These are phyloP conservation scores for Xylaria digitata DNA, from an alignment of 2,329 filamentous ascomycete genomes.

Conservation along the genomic window DNA sequence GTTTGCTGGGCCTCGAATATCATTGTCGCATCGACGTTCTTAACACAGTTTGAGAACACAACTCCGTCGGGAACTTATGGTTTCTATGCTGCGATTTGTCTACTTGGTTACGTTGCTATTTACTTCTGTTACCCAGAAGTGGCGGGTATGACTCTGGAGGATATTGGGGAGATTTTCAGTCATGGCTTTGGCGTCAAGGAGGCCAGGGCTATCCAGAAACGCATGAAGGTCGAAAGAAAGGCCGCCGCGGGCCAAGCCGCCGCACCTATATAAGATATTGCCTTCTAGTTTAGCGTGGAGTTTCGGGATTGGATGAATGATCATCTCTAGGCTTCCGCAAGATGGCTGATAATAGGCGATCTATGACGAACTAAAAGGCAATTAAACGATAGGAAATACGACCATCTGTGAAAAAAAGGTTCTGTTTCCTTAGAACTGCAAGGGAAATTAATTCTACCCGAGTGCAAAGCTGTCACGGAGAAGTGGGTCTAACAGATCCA, in stretches of 20 bases:
- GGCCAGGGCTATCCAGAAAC: conserved; percentile 15
- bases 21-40: conserved; percentile 59
- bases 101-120: conserved; percentile 58
- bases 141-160: conserved; percentile 62
- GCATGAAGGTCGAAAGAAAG: conserved; percentile 7
- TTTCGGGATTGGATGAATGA: neutral
- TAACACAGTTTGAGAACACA: conserved; percentile 58
- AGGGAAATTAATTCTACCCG: too few species aligned
- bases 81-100: conserved; percentile 60
- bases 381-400: too few species aligned
- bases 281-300: neutral
- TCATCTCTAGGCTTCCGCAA: neutral
- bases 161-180: conserved; percentile 36
- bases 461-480: too few species aligned
- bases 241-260: neutral
- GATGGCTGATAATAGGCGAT: too few species aligned
- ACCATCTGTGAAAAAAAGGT: too few species aligned
- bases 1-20: conserved; percentile 58
- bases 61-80: conserved; percentile 60
- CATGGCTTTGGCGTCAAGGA: conserved; percentile 11
- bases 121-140: conserved; percentile 61
- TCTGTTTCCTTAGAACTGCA: too few species aligned
- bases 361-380: too few species aligned
- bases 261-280: neutral
- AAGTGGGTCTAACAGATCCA: too few species aligned